A percentile compares a stretch with the other conserved stretches of the same genome.
Evolutionary conservation across 306 rosid genomes (phyloP).

Genomic region (Adenanthera pavonina): DNA sequence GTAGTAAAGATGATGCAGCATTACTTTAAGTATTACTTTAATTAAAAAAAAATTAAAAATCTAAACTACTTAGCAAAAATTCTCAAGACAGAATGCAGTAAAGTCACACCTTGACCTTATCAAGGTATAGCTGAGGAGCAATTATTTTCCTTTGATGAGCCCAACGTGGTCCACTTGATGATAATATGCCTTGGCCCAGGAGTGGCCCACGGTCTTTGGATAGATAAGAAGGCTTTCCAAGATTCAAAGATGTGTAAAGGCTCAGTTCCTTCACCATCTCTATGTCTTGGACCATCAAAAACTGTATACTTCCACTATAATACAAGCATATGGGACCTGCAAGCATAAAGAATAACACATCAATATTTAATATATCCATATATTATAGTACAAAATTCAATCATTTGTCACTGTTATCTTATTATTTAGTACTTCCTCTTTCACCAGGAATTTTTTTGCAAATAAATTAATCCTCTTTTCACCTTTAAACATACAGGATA

Average conservation of each 20-base stretch:
- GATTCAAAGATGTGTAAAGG: constrained; percentile 43
- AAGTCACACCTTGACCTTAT: constrained; percentile 52
- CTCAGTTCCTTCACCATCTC: constrained; percentile 46
- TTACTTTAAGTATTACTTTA: no score
- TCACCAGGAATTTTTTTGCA: no score
- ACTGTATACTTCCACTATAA: constrained; percentile 42
- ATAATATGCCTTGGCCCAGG: constrained; percentile 48
- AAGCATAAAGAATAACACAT: not conserved
- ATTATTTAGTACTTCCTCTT: no score
- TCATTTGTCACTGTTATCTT: no score
- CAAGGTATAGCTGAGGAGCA: constrained; percentile 51
- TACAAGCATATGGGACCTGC: constrained; percentile 47
- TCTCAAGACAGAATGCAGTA: not conserved
- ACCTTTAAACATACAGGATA: no score
- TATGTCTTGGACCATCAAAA: constrained; percentile 39
- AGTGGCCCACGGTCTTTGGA: constrained; percentile 44
- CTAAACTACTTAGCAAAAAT: not conserved
- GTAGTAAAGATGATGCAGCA: not conserved
- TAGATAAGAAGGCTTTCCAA: constrained; percentile 50
- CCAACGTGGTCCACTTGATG: constrained; percentile 59
- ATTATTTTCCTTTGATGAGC: constrained; percentile 59
- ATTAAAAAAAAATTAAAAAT: no score
- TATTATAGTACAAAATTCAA: no score
- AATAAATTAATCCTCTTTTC: no score
- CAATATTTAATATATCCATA: not conserved